phyloP scores from a whole-genome alignment of 139 green algal species.

The Ulvella scutata region DNA sequence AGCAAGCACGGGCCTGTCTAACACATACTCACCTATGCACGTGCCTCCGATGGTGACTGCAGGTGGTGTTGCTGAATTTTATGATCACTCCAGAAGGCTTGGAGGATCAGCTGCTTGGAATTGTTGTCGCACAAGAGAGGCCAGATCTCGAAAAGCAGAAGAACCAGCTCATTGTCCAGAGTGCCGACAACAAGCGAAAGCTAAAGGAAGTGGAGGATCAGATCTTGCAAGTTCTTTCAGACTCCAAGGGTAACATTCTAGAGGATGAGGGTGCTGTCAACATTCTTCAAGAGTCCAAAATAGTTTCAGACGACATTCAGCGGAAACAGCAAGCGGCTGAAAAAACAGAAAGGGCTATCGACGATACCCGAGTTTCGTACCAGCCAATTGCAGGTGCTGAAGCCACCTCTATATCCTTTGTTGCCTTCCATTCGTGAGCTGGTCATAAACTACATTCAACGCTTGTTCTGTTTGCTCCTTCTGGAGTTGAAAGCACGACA shows the following conservation, averaged over 20 bases:
- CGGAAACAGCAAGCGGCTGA: conserved; percentile 29
- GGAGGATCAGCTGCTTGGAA: conserved; percentile 55
- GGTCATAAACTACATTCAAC: too few relatives aligned
- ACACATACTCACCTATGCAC: too few relatives aligned
- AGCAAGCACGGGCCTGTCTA: too few relatives aligned
- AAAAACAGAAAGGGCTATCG: conserved; percentile 65
- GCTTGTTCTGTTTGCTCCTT: too few relatives aligned
- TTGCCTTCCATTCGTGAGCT: too few relatives aligned
- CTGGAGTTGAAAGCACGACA: too few relatives aligned
- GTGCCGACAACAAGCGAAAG: conserved; percentile 43
- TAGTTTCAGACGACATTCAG: neutral
- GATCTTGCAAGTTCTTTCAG: conserved; percentile 44
- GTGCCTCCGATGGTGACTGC: too few relatives aligned
- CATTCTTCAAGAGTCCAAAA: conserved; percentile 32
- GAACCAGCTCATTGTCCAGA: conserved; percentile 41
- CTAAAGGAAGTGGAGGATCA: conserved; percentile 64
- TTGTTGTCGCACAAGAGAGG: conserved; percentile 53
- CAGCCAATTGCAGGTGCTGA: conserved; percentile 37
- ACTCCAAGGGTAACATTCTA: conserved; percentile 52
- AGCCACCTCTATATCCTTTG: too few relatives aligned
- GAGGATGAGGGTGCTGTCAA: conserved; percentile 58
- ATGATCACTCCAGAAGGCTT: conserved; percentile 61
- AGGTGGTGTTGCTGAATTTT: conserved; percentile 64
- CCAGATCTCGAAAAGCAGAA: conserved; percentile 67
- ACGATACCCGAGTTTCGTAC: conserved; percentile 47